Conservation (phyloP, 2,329 filamentous ascomycete species). For the Dactylellina haptotyla region DNA sequence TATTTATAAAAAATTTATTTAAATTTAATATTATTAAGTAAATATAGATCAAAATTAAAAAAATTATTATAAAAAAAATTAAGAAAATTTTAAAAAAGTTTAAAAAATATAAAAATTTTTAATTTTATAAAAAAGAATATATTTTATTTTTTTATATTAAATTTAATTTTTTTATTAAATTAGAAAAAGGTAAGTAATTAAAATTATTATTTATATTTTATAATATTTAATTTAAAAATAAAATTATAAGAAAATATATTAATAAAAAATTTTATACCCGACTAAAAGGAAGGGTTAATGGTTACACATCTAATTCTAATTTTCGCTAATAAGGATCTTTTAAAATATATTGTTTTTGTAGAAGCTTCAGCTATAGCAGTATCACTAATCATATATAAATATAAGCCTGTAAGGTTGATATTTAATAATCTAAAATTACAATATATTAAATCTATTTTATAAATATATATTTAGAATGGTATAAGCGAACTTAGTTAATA, state of each 20-base stretch:
- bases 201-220: slow-evolving; percentile 9
- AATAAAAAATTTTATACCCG: slow-evolving; percentile 1
- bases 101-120: not conserved
- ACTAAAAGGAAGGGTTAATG: too few relatives aligned
- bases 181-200: not conserved
- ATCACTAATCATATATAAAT: too few relatives aligned
- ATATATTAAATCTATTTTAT: too few relatives aligned
- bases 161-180: not conserved
- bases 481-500: too few relatives aligned
- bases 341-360: too few relatives aligned
- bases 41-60: slow-evolving; percentile 9
- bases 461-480: too few relatives aligned
- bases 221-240: slow-evolving; percentile 2
- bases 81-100: slow-evolving; percentile 12
- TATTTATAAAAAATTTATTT: slow-evolving; percentile 14
- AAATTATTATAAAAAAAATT: slow-evolving; percentile 7
- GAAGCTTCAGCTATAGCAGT: too few relatives aligned
- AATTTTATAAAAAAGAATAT: not conserved
- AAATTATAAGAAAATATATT: not conserved
- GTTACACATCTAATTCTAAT: not conserved
- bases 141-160: not conserved
- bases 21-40: slow-evolving; percentile 10
- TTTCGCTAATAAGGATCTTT: not conserved
- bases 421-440: too few relatives aligned
- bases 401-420: too few relatives aligned